Evolutionary conservation across 768 basidiomycete genomes (phyloP), one percentile per base, ranked within the genome.

Genomic region (Pholiota conissans): DNA sequence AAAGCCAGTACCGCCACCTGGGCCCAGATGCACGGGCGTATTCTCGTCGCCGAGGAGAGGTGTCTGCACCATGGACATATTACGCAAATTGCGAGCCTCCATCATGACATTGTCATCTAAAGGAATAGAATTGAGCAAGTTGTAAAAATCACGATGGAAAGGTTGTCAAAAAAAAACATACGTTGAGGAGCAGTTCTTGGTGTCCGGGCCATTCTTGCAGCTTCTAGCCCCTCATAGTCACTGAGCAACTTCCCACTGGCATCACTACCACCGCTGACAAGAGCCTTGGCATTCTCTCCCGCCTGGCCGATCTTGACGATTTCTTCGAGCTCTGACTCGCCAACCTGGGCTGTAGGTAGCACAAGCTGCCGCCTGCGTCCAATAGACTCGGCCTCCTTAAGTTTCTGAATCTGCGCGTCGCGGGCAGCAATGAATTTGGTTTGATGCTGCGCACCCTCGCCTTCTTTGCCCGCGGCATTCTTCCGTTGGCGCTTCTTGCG

Each of bases 221-320:
- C 83, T 55, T 93, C 92, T 58, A 99, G 68, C 3, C 88, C 90
- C 67, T 96, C 93, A 67, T 98, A 98, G 54, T 97, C 95, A 60
- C 93, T 94, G 52, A 99, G 71, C 35, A 98, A 75, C 62, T 85
- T 83, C n/a, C 86, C 88, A 58, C 88, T 94, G 11, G 93, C 91
- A 62, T 92, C 92, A 52, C 84, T 89, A 6, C 90, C 93, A 24
- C 88, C 87, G 18, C 80, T 84, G 9, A 95, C 94, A 63, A 98
- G 67, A 3, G 90, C 85, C 69, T 94, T 89, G 16, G 96, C 91
- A 64, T 84, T 89, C 75, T 96, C 95, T 3, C 93, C 89, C 0
- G 91, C 90, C 69, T 91, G 86, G 0, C 97, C 97, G 67, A 98
- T 98, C 78, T 98, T 99, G 62, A 97, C 96, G 60, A 99, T 98